Percentiles rank a stretch among this genome's conserved stretches.
These are phyloP conservation scores for Epithele typhae DNA, from an alignment of 768 basidiomycete genomes.

Conservation along the genomic window DNA sequence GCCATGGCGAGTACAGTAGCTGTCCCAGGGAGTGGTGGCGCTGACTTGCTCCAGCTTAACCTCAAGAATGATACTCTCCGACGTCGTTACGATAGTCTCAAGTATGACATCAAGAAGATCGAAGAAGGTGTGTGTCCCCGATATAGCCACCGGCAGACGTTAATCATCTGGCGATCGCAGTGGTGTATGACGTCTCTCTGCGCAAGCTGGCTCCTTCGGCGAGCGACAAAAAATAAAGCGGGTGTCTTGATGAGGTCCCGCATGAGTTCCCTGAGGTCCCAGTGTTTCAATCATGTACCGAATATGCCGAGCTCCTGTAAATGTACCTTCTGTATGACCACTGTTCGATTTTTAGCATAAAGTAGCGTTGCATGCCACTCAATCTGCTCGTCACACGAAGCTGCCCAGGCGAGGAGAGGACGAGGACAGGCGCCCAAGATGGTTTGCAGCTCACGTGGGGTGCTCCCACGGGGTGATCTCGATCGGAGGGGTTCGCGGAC, in stretches of 20 bases:
- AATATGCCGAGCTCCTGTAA: too few species aligned
- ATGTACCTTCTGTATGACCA: too few species aligned
- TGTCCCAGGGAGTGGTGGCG: not conserved
- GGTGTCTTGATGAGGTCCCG: too few species aligned
- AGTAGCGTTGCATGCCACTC: too few species aligned
- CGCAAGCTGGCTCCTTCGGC: slow-evolving; percentile 48
- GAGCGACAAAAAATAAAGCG: not conserved
- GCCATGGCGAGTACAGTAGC: slow-evolving; percentile 58
- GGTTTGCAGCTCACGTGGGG: slow-evolving; percentile 1
- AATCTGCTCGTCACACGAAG: too few species aligned
- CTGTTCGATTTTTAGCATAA: too few species aligned
- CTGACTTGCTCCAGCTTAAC: slow-evolving; percentile 51
- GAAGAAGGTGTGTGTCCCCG: slow-evolving; percentile 77
- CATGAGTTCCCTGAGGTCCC: too few species aligned
- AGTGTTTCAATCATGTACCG: too few species aligned
- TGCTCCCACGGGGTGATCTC: not conserved
- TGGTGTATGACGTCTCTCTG: slow-evolving; percentile 82
- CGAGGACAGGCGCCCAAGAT: not conserved
- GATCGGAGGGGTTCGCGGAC: slow-evolving; percentile 12
- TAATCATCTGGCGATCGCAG: too few species aligned
- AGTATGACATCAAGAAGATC: slow-evolving; percentile 86
- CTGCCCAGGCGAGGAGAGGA: not conserved
- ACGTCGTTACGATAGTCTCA: slow-evolving; percentile 74
- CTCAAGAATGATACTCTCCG: slow-evolving; percentile 76
- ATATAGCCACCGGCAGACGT: too few species aligned